These are phyloP conservation scores for Barbatosphaeria neglecta DNA, from an alignment of 495 filamentous ascomycete species.

Conservation along the genomic window DNA sequence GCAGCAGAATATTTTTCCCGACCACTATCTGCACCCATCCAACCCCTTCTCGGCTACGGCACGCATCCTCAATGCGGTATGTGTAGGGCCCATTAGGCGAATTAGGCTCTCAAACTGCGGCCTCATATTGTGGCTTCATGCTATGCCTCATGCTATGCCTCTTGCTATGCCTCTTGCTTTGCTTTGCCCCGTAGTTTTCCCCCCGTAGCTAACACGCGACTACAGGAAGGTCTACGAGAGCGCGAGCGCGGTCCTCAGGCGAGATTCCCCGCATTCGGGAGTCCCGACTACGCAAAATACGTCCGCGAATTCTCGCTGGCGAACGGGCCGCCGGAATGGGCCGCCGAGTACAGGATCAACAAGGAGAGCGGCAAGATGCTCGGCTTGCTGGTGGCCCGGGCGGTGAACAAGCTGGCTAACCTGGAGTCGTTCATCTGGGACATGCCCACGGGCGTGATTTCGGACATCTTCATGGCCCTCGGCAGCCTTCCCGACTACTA, in stretches of 20 bases:
- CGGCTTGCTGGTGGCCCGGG: conserved; percentile 78
- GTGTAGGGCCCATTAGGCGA: no score
- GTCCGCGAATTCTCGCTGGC: conserved; percentile 84
- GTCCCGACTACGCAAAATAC: conserved; percentile 76
- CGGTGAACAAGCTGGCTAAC: conserved; percentile 75
- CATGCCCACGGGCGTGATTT: conserved; percentile 83
- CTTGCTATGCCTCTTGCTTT: no score
- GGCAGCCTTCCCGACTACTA: conserved; percentile 56
- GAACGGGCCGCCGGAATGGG: conserved; percentile 74
- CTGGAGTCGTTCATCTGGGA: conserved; percentile 92
- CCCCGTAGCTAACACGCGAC: no score
- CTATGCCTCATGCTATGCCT: background rate
- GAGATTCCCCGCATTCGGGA: conserved; percentile 6
- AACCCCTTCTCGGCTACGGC: no score
- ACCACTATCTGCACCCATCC: no score
- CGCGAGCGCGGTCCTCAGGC: background rate
- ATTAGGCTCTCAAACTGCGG: no score
- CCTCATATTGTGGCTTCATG: background rate
- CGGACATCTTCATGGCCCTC: conserved; percentile 80
- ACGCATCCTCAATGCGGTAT: no score
- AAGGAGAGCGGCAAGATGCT: conserved; percentile 93
- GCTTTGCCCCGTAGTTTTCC: no score
- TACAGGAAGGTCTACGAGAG: no score
- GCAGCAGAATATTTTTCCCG: no score
- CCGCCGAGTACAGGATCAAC: conserved; percentile 74